Percentiles rank a stretch among this genome's conserved stretches.
These are phyloP conservation scores for Penicillium sp. DNA, from an alignment of 2,329 filamentous ascomycete species.

Conservation along the genomic window DNA sequence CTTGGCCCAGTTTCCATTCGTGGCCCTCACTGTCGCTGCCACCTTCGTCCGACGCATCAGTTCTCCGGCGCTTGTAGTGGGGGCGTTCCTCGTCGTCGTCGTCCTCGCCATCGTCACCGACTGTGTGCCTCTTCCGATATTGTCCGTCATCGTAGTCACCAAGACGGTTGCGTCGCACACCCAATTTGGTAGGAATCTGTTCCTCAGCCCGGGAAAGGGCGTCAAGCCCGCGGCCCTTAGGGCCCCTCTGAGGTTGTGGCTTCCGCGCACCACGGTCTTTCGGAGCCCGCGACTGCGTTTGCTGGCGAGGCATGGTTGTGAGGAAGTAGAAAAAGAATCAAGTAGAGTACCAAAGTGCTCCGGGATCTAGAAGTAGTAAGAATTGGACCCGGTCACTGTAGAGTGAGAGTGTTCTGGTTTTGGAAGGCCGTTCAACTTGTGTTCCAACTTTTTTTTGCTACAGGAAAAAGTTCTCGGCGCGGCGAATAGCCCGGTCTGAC, in stretches of 20 bases:
- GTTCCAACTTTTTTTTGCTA: slow-evolving; percentile 21
- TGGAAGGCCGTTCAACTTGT: slow-evolving; percentile 21
- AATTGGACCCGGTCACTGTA: slow-evolving; percentile 13
- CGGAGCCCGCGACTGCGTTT: slow-evolving; percentile 42
- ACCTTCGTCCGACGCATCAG: slow-evolving; percentile 54
- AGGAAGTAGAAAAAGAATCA: slow-evolving; percentile 1
- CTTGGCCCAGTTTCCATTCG: slow-evolving; percentile 76
- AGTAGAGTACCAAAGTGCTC: slow-evolving; percentile 2
- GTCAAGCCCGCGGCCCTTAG: slow-evolving; percentile 54
- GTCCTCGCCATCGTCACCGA: slow-evolving; percentile 46
- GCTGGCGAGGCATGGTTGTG: slow-evolving; percentile 43
- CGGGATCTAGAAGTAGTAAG: slow-evolving; percentile 5
- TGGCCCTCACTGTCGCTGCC: slow-evolving; percentile 85
- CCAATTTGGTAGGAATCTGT: slow-evolving; percentile 54
- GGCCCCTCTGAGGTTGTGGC: slow-evolving; percentile 50
- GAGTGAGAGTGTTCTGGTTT: slow-evolving; percentile 11
- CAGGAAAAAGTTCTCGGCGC: slow-evolving; percentile 39
- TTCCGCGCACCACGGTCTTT: slow-evolving; percentile 42
- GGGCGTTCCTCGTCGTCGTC: slow-evolving; percentile 27
- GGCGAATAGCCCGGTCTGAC: slow-evolving; percentile 30
- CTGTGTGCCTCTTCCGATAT: slow-evolving; percentile 39
- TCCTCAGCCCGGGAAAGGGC: slow-evolving; percentile 67
- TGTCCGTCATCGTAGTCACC: slow-evolving; percentile 57
- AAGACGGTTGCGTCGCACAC: slow-evolving; percentile 59
- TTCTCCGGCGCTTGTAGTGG: slow-evolving; percentile 48